Conservation (phyloP, 345 rosid species). For the Lepidium aucheri region DNA sequence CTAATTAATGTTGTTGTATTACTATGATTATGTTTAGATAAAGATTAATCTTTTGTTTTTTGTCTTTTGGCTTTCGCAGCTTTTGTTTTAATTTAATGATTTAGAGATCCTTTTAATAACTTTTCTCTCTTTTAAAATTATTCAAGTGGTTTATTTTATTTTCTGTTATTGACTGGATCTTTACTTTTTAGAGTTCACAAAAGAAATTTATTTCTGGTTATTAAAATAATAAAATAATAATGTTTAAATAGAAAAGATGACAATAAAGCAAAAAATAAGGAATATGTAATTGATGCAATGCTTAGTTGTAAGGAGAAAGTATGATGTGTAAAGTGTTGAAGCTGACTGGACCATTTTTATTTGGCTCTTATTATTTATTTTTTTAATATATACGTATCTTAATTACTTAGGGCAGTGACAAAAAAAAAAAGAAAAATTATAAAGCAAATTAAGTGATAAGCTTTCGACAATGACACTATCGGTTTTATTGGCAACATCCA, state of each 20-base stretch:
- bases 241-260: background rate
- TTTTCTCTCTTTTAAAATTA: background rate
- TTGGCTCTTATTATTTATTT: background rate
- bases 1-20: background rate
- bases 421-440: no score
- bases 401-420: background rate
- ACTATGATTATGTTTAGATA: background rate
- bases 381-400: background rate
- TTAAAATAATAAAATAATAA: no score
- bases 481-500: no score
- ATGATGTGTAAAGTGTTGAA: slow-evolving; percentile 13
- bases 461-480: no score
- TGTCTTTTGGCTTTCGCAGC: background rate
- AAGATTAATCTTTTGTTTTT: background rate
- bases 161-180: background rate
- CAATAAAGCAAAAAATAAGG: slow-evolving; percentile 3
- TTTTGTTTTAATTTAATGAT: slow-evolving; percentile 1
- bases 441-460: background rate
- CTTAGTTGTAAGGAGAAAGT: slow-evolving; percentile 22
- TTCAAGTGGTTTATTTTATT: background rate
- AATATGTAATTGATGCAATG: slow-evolving; percentile 8
- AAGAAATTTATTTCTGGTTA: background rate
- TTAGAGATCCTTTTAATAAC: background rate
- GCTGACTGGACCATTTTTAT: background rate
- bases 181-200: background rate